These are phyloP conservation scores for Mariannaea elegans DNA, from an alignment of 2,329 filamentous ascomycete genomes.

Conservation along the genomic window DNA sequence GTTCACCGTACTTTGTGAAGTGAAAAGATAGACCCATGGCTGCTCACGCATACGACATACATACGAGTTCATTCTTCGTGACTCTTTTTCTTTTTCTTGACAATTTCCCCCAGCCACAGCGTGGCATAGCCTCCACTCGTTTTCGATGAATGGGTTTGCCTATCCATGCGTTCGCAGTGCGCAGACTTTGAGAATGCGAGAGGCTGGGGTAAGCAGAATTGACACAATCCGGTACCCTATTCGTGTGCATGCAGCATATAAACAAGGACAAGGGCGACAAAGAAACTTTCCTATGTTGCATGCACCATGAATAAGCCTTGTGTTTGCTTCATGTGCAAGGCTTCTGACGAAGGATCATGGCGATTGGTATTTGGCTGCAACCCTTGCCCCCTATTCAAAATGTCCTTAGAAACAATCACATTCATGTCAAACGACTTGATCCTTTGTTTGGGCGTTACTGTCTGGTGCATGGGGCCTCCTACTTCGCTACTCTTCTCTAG, in stretches of 20 bases:
- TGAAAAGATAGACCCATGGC: too few relatives aligned
- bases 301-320: too few relatives aligned
- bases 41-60: not conserved
- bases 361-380: too few relatives aligned
- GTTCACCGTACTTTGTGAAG: conserved; percentile 12
- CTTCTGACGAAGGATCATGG: too few relatives aligned
- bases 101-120: not conserved
- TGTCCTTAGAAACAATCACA: too few relatives aligned
- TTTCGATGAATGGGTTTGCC: not conserved
- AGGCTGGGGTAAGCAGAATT: not conserved
- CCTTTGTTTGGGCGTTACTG: too few relatives aligned
- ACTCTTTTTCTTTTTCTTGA: not conserved
- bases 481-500: too few relatives aligned
- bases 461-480: too few relatives aligned
- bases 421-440: too few relatives aligned
- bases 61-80: not conserved
- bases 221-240: not conserved
- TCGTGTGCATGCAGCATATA: not conserved
- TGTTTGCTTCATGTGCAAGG: too few relatives aligned
- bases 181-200: not conserved
- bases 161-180: too few relatives aligned
- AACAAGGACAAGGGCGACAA: not conserved
- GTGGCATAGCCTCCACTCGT: not conserved
- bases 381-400: too few relatives aligned
- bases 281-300: not conserved